A percentile compares a stretch with the other conserved stretches of the same genome.
These are phyloP conservation scores for Aspergillus luchuensis DNA, from an alignment of 2,329 filamentous ascomycete genomes.

Conservation along the genomic window DNA sequence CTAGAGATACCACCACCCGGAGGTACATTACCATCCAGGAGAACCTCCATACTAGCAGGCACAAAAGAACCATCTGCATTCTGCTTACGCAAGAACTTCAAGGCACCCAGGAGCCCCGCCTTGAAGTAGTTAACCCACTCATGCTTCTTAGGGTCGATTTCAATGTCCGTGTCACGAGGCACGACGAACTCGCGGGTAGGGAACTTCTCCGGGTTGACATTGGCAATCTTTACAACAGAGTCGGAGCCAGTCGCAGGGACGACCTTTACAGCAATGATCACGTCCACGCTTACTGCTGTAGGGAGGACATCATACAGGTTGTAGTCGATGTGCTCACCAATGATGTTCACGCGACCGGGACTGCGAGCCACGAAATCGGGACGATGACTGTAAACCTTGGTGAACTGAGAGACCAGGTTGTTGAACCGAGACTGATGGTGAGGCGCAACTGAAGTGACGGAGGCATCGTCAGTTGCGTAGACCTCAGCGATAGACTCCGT, in stretches of 20 bases:
- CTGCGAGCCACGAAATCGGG: conserved; percentile 85
- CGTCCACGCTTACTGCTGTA: conserved; percentile 91
- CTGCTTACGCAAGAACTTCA: conserved; percentile 71
- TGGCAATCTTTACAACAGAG: conserved; percentile 74
- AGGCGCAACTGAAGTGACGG: conserved; percentile 68
- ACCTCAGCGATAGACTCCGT: conserved; percentile 76
- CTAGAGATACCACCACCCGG: conserved; percentile 90
- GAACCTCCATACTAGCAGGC: conserved; percentile 77
- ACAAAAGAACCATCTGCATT: conserved; percentile 63
- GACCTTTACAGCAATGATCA: conserved; percentile 75
- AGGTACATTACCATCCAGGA: conserved; percentile 90
- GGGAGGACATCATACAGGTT: conserved; percentile 93
- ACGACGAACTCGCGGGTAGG: conserved; percentile 73
- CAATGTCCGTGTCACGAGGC: conserved; percentile 61
- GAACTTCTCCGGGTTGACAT: conserved; percentile 76
- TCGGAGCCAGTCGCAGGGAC: conserved; percentile 47
- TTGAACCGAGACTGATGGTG: conserved; percentile 75
- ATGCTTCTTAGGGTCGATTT: conserved; percentile 80
- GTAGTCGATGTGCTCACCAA: conserved; percentile 99
- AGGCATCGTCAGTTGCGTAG: conserved; percentile 77
- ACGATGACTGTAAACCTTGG: conserved; percentile 66
- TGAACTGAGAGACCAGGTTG: conserved; percentile 70
- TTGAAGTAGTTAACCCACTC: conserved; percentile 99
- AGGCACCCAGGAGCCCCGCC: conserved; percentile 78
- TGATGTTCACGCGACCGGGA: conserved; percentile 94